Conservation (phyloP, 1,284 basidiomycete genomes). For the Papiliotrema nemorosa region DNA sequence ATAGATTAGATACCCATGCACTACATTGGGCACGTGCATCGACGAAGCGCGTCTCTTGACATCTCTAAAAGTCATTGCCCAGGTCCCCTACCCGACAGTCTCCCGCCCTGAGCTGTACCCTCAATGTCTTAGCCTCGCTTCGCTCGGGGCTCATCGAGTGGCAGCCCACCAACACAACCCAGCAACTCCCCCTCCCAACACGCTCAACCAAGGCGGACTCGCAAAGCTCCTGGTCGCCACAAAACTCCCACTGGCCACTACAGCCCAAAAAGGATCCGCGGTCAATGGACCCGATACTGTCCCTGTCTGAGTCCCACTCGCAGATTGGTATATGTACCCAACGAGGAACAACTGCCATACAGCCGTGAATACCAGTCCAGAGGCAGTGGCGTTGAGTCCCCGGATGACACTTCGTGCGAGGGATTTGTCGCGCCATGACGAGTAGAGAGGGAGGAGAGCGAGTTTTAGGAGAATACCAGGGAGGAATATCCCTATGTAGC, state of each 20-base stretch:
- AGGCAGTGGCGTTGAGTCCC: slow-evolving; percentile 58
- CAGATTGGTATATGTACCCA: slow-evolving; percentile 39
- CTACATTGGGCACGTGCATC: no score
- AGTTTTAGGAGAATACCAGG: slow-evolving; percentile 57
- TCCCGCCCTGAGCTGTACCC: no score
- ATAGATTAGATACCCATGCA: no score
- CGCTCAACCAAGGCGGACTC: slow-evolving; percentile 46
- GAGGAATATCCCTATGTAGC: slow-evolving; percentile 54
- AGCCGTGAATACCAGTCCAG: slow-evolving; percentile 58
- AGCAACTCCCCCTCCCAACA: slow-evolving; percentile 46
- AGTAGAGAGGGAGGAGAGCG: slow-evolving; percentile 55
- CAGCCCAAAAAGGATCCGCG: slow-evolving; percentile 52
- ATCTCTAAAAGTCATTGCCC: no score
- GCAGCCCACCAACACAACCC: slow-evolving; percentile 52
- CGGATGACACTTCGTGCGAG: slow-evolving; percentile 53
- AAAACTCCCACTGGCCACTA: slow-evolving; percentile 44
- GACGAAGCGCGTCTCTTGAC: no score
- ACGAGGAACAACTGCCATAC: slow-evolving; percentile 55
- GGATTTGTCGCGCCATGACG: slow-evolving; percentile 49
- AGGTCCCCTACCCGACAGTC: no score
- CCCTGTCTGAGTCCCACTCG: slow-evolving; percentile 21
- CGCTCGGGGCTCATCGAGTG: not conserved
- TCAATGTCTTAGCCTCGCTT: no score
- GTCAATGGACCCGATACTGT: slow-evolving; percentile 43
- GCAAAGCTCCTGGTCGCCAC: slow-evolving; percentile 43